Conservation (phyloP, 768 basidiomycete species). For the Clitopilus hobsonii region DNA sequence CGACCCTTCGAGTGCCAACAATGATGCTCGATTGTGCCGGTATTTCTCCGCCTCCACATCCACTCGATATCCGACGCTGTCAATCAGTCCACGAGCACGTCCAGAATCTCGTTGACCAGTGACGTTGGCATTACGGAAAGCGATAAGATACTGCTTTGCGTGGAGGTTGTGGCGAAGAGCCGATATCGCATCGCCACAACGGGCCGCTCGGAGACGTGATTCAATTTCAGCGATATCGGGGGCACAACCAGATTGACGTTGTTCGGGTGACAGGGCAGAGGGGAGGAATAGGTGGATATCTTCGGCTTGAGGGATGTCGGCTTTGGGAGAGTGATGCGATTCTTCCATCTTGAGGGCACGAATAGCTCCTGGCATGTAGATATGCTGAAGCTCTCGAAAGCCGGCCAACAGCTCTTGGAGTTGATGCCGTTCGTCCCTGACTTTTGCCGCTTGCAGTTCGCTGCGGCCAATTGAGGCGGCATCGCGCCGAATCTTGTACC, state of each 20-base stretch:
- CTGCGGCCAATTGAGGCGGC: not conserved
- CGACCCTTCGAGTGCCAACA: not conserved
- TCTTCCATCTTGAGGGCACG: too few species aligned
- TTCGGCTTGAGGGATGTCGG: too few species aligned
- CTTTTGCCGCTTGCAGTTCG: not conserved
- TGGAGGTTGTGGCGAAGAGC: too few species aligned
- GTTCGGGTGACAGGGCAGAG: not conserved
- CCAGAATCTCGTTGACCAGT: too few species aligned
- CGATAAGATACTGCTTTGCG: too few species aligned
- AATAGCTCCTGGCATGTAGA: too few species aligned
- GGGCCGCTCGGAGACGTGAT: too few species aligned
- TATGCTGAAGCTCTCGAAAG: not conserved
- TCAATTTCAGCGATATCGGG: too few species aligned
- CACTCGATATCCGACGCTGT: conserved; percentile 1
- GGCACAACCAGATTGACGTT: too few species aligned
- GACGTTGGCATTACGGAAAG: too few species aligned
- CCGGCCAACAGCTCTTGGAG: not conserved
- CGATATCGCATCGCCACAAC: too few species aligned
- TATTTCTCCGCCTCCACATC: conserved; percentile 3
- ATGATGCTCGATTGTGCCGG: not conserved
- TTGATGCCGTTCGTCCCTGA: not conserved
- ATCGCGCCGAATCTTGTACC: not conserved
- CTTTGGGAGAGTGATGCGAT: too few species aligned
- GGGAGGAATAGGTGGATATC: conserved; percentile 4
- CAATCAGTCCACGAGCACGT: not conserved